Conservation (phyloP, 1,284 basidiomycete genomes). For the Cutaneotrichosporon cavernicola region DNA sequence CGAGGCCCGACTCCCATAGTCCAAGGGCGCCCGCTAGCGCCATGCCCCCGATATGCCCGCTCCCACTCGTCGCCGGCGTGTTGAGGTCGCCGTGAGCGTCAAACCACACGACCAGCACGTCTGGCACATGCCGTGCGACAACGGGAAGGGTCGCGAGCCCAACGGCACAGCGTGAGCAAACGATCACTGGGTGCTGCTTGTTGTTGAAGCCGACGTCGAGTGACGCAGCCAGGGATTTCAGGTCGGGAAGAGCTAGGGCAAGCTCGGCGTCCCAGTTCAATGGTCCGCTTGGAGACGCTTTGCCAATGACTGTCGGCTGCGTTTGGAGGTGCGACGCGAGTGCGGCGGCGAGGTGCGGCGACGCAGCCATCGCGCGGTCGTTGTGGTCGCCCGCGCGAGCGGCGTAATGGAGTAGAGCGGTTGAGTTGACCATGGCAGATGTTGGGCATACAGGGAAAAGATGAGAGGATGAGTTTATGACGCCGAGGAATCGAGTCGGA, state of each 20-base stretch:
- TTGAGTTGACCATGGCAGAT: too few relatives aligned
- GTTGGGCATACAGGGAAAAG: too few relatives aligned
- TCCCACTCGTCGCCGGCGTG: neutral
- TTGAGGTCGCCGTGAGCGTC: neutral
- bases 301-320: neutral
- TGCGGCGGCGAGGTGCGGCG: neutral
- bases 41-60: neutral
- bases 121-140: neutral
- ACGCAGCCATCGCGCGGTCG: neutral
- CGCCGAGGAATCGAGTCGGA: neutral
- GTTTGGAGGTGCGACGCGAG: neutral
- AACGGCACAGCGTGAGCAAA: neutral
- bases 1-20: neutral
- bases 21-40: neutral
- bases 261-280: neutral
- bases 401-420: neutral
- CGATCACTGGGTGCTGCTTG: neutral
- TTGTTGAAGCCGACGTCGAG: neutral
- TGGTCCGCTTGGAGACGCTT: neutral
- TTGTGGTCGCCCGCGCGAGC: neutral
- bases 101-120: neutral
- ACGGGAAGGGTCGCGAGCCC: neutral
- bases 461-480: too few relatives aligned
- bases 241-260: neutral
- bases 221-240: neutral